Evolutionary conservation across 495 filamentous ascomycete species (phyloP).

Genomic region (Penicillium psychrofluorescens): DNA sequence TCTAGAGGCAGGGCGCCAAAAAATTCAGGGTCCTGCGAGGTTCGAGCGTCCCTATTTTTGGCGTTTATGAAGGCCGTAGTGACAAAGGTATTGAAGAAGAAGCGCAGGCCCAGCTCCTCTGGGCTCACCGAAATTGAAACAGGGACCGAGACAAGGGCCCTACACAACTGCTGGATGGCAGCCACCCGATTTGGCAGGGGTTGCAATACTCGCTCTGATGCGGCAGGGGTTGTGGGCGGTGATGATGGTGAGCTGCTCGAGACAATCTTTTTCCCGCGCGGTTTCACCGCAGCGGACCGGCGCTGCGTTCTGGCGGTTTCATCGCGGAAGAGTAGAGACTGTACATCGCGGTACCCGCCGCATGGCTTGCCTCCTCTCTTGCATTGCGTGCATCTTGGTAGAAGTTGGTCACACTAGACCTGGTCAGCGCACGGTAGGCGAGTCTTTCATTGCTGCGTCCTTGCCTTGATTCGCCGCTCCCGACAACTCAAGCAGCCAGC

Average conservation of each 20-base stretch:
- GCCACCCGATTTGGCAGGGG: background rate
- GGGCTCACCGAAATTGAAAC: constrained; percentile 1
- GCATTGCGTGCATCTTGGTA: constrained; percentile 18
- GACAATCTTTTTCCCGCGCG: constrained; percentile 4
- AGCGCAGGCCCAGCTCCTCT: constrained; percentile 13
- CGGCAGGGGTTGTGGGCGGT: background rate
- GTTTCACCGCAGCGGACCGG: constrained; percentile 10
- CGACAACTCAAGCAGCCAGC: constrained; percentile 17
- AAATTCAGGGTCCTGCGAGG: constrained; percentile 1
- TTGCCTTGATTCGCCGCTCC: constrained; percentile 16
- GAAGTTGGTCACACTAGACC: constrained; percentile 15
- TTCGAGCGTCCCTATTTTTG: background rate
- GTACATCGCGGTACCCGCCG: constrained; percentile 17
- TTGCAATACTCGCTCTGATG: background rate
- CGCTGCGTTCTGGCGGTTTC: constrained; percentile 16
- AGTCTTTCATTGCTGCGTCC: background rate
- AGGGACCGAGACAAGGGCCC: background rate
- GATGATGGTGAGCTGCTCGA: background rate
- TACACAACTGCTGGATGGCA: background rate
- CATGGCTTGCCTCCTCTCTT: constrained; percentile 14
- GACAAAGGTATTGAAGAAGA: constrained; percentile 14
- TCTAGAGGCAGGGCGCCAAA: constrained; percentile 1
- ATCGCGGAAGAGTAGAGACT: constrained; percentile 13
- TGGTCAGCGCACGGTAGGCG: too few relatives aligned
- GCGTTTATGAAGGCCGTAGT: background rate